Base-by-base conservation (phyloP, 805 yeast genomes). In the Candida wancherniae region DNA sequence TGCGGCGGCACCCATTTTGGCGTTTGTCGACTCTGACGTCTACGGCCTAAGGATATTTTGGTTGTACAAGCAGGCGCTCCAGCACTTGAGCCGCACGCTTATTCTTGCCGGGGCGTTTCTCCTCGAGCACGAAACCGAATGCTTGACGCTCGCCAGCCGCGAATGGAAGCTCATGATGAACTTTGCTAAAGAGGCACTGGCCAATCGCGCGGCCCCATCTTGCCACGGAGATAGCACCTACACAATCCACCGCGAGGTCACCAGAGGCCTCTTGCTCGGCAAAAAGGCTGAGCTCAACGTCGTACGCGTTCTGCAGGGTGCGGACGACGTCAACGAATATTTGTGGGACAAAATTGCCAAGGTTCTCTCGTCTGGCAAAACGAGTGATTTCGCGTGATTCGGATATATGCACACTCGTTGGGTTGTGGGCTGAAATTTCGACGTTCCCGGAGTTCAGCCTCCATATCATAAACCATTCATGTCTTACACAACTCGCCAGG, bases 401-500 rank as follows among this genome's bases (percentile, higher is more conserved):
- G 6, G 11, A 22, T 29, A 24, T 29, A 33, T 42, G 46, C 46
- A 42, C 36, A 19, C 33, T 39, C 25, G 14, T n/a, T n/a, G n/a
- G n/a, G n/a, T n/a, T n/a, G n/a, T n/a, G n/a, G n/a, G n/a, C n/a
- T n/a, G n/a, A n/a, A n/a, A n/a, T n/a, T n/a, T n/a, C n/a, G n/a
- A n/a, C n/a, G n/a, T n/a, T n/a, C n/a, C n/a, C n/a, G n/a, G n/a
- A n/a, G n/a, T n/a, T n/a, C n/a, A n/a, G n/a, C n/a, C n/a, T n/a
- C n/a, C n/a, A n/a, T n/a, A n/a, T n/a, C n/a, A n/a, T n/a, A n/a
- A n/a, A n/a, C n/a, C n/a, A n/a, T n/a, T n/a, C 17, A 82, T 83
- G 90, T 63, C 76, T 45, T 90, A 82, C 79, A 65, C 90, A 39
- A 73, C 92, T 44, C 94, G 96, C 73, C 88, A 83, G 69, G 69